These are phyloP conservation scores for Euryodendron excelsum DNA, from an alignment of 148 eudicot species.

Conservation along the genomic window DNA sequence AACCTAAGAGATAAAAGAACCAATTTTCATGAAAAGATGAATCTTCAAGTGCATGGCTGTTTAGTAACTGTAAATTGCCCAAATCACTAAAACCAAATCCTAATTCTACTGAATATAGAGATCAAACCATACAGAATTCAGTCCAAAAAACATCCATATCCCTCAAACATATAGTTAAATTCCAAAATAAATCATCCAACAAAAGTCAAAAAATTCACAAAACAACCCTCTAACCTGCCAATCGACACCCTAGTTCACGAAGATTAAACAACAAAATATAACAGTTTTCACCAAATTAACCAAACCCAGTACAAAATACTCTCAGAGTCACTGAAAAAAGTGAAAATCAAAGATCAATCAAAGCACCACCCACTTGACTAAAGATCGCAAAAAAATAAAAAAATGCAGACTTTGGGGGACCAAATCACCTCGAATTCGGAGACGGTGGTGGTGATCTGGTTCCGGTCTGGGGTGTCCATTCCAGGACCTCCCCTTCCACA, in stretches of 20 bases:
- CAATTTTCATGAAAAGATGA: not conserved
- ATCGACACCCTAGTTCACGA: not conserved
- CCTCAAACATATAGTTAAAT: not conserved
- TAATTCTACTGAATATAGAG: not conserved
- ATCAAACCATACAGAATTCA: not conserved
- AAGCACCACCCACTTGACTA: not conserved
- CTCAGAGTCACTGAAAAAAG: not conserved
- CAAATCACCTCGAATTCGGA: slow-evolving; percentile 20
- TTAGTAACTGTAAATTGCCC: not conserved
- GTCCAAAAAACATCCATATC: not conserved
- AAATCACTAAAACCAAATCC: slow-evolving; percentile 2
- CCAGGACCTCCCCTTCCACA: slow-evolving; percentile 11
- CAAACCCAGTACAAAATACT: not conserved
- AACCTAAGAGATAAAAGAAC: not conserved
- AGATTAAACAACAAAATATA: not conserved
- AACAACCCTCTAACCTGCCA: not conserved
- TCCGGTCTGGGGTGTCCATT: slow-evolving; percentile 21
- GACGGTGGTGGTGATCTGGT: slow-evolving; percentile 9
- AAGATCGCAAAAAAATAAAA: not conserved
- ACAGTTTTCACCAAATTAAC: slow-evolving; percentile 2
- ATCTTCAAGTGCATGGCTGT: not conserved
- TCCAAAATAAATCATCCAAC: not conserved
- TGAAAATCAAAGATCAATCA: not conserved
- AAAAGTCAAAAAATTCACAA: not conserved
- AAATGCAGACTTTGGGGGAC: not conserved